Percentiles rank a stretch among this genome's conserved stretches.
Evolutionary conservation across 768 basidiomycete species (phyloP).

Genomic region (Leccinum arenicola): DNA sequence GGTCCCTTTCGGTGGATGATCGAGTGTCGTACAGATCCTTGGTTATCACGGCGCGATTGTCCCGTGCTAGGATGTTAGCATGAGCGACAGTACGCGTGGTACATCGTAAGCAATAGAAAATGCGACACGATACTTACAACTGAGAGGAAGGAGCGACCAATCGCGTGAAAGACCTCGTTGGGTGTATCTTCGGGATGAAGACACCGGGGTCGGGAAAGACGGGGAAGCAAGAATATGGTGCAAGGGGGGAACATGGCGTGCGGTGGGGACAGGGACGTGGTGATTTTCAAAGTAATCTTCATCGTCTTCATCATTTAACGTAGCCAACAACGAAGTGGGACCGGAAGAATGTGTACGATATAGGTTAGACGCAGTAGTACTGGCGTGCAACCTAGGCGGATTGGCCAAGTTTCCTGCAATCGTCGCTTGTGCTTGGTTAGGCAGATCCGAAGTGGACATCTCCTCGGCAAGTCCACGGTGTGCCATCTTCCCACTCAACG

Average conservation of each 20-base stretch:
- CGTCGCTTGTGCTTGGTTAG: conserved; percentile 86
- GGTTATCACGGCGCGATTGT: conserved; percentile 82
- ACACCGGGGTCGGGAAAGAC: conserved; percentile 61
- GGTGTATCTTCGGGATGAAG: conserved; percentile 72
- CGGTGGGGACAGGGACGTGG: background rate
- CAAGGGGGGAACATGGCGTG: no score
- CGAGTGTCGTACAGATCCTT: conserved; percentile 53
- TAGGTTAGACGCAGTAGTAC: conserved; percentile 82
- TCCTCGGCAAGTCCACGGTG: conserved; percentile 57
- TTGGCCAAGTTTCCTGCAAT: conserved; percentile 81
- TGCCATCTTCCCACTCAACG: conserved; percentile 48
- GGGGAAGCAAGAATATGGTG: conserved; percentile 25
- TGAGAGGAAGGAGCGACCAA: conserved; percentile 69
- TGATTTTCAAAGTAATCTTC: conserved; percentile 72
- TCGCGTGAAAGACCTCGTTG: conserved; percentile 70
- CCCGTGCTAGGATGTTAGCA: conserved; percentile 35
- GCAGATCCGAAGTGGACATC: conserved; percentile 61
- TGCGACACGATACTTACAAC: conserved; percentile 48
- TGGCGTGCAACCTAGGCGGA: conserved; percentile 80
- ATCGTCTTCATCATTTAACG: conserved; percentile 65
- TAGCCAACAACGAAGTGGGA: conserved; percentile 58
- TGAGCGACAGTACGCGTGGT: conserved; percentile 18
- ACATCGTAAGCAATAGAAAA: conserved; percentile 17
- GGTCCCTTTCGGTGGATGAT: no score
- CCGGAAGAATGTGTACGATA: conserved; percentile 67